Evolutionary conservation across 495 filamentous ascomycete species (phyloP).

Genomic region (Hyaloscypha bicolor): DNA sequence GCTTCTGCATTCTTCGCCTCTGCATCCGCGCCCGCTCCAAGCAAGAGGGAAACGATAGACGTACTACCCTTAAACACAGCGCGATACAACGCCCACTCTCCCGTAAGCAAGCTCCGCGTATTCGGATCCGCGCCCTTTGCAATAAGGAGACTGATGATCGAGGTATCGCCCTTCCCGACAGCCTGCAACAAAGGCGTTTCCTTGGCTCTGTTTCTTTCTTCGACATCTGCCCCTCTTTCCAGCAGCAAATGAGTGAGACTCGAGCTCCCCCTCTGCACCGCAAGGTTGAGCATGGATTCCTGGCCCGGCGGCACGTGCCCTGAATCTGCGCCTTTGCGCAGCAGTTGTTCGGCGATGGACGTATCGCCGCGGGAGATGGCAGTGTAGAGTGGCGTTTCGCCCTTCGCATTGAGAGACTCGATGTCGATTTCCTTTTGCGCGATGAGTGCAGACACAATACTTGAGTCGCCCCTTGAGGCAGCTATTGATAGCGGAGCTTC

Average conservation of each 20-base stretch:
- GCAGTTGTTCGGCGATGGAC: constrained; percentile 3
- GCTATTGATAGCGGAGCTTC: constrained; percentile 7
- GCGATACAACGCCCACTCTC: constrained; percentile 6
- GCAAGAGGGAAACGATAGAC: constrained; percentile 4
- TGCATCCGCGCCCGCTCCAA: constrained; percentile 8
- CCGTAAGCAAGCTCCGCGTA: neutral
- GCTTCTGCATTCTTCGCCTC: neutral
- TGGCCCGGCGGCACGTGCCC: neutral
- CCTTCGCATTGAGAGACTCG: constrained; percentile 12
- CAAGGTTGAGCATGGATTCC: constrained; percentile 7
- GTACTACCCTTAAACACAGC: constrained; percentile 1
- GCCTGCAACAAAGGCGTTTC: constrained; percentile 10
- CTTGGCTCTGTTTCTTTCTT: constrained; percentile 5
- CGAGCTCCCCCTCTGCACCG: neutral
- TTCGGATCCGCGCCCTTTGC: constrained; percentile 8
- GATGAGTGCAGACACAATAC: constrained; percentile 1
- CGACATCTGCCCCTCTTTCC: constrained; percentile 9
- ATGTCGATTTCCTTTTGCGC: constrained; percentile 17
- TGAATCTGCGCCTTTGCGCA: constrained; percentile 5
- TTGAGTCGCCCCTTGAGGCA: constrained; percentile 1
- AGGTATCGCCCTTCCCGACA: neutral
- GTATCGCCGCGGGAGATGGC: constrained; percentile 4
- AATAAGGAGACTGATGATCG: neutral
- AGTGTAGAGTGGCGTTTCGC: constrained; percentile 9
- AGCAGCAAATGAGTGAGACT: constrained; percentile 8